Evolutionary conservation across 208 protist genomes (phyloP).

Genomic region (Endotrypanum monterogeii): DNA sequence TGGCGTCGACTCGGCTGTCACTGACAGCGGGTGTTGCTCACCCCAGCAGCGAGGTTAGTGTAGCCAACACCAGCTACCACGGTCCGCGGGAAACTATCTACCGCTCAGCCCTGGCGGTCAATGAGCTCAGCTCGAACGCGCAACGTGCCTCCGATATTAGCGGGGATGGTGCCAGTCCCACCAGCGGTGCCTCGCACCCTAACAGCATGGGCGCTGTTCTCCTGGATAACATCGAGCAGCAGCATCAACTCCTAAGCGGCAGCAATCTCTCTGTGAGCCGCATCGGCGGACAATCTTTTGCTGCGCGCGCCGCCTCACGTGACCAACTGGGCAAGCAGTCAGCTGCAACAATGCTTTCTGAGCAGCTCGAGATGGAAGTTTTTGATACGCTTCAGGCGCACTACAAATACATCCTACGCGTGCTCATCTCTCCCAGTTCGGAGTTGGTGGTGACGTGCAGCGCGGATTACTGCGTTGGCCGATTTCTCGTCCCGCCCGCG

Average conservation of each 20-base stretch:
- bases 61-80: conserved; percentile 13
- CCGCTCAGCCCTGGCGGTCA: conserved; percentile 64
- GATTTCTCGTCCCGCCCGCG: conserved; percentile 57
- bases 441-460: conserved; percentile 79
- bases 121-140: conserved; percentile 39
- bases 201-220: conserved; percentile 47
- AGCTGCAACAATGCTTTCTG: conserved; percentile 18
- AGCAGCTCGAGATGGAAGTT: conserved; percentile 64
- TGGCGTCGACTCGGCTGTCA: conserved; percentile 13
- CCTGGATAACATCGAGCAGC: conserved; percentile 43
- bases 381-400: conserved; percentile 84
- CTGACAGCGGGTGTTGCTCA: conserved; percentile 19
- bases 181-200: conserved; percentile 4
- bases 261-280: conserved; percentile 13
- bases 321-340: conserved; percentile 12
- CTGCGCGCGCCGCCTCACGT: not conserved
- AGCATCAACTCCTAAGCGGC: conserved; percentile 16
- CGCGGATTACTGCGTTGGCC: conserved; percentile 84
- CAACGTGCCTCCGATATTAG: conserved; percentile 15
- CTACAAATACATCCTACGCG: conserved; percentile 90
- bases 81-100: conserved; percentile 52
- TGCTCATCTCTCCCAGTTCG: conserved; percentile 69
- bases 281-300: not conserved
- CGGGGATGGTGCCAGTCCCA: conserved; percentile 12
- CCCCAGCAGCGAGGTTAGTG: conserved; percentile 9